Conservation (phyloP, 306 rosid species). For the Canavalia ensiformis region DNA sequence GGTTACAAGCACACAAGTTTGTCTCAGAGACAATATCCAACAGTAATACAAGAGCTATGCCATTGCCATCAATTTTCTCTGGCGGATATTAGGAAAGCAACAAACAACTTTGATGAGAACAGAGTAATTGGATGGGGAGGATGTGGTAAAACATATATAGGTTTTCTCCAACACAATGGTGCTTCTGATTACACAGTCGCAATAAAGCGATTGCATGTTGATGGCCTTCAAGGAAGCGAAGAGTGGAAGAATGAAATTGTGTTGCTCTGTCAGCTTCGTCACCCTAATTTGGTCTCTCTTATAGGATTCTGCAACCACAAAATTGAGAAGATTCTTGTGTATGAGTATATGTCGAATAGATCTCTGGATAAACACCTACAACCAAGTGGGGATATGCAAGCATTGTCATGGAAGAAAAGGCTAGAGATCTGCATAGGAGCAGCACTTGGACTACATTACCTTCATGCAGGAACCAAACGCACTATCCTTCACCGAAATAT, state of each 20-base stretch:
- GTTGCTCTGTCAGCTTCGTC: slow-evolving; percentile 32
- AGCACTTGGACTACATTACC: neutral
- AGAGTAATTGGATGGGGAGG: neutral
- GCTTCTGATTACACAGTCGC: neutral
- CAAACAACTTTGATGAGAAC: slow-evolving; percentile 17
- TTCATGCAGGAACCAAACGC: slow-evolving; percentile 9
- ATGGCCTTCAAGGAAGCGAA: neutral
- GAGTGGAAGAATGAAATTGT: slow-evolving; percentile 28
- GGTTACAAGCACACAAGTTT: neutral
- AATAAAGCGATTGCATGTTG: neutral
- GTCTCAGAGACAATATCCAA: neutral
- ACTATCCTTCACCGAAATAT: neutral
- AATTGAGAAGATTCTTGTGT: slow-evolving; percentile 26
- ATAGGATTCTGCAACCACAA: slow-evolving; percentile 15
- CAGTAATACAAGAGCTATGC: slow-evolving; percentile 19
- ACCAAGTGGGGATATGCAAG: neutral
- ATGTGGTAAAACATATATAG: neutral
- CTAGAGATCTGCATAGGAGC: slow-evolving; percentile 31
- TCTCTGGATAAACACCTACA: neutral
- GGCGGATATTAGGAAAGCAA: neutral
- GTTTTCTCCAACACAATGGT: neutral
- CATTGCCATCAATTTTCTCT: slow-evolving; percentile 35
- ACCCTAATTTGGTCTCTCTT: slow-evolving; percentile 9
- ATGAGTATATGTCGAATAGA: slow-evolving; percentile 19
- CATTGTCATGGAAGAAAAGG: slow-evolving; percentile 22